A percentile compares a stretch with the other conserved stretches of the same genome.
Conservation (phyloP, 1,284 basidiomycete genomes). For the Puccinia horiana region DNA sequence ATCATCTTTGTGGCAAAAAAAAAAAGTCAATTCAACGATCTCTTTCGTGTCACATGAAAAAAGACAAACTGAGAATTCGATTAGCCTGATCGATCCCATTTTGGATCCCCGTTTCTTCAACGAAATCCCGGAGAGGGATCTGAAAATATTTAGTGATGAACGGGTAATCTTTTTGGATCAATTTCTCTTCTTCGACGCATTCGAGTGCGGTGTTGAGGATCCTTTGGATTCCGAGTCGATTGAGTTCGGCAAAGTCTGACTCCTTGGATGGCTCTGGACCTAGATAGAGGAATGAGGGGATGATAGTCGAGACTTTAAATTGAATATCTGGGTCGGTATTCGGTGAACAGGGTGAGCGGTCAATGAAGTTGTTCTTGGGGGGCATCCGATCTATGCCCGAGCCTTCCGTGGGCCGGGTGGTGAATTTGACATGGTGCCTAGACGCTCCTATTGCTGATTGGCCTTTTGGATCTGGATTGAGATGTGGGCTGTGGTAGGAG, state of each 20-base stretch:
- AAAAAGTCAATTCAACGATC: slow-evolving; percentile 6
- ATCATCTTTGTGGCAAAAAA: slow-evolving; percentile 68
- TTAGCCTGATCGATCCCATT: slow-evolving; percentile 80
- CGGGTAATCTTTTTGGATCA: slow-evolving; percentile 57
- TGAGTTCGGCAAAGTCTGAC: slow-evolving; percentile 74
- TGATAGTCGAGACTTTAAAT: slow-evolving; percentile 79
- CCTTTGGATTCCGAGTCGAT: slow-evolving; percentile 74
- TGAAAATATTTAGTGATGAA: slow-evolving; percentile 74
- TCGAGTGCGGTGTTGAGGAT: slow-evolving; percentile 90
- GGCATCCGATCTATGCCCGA: neutral
- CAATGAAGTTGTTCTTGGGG: too few species aligned
- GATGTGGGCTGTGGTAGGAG: neutral
- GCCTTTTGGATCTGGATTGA: neutral
- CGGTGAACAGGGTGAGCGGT: slow-evolving; percentile 9
- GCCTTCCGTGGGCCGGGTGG: neutral
- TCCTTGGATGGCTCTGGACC: slow-evolving; percentile 79
- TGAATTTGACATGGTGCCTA: neutral
- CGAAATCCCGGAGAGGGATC: slow-evolving; percentile 89
- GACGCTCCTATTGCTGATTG: neutral
- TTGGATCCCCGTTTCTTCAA: slow-evolving; percentile 89
- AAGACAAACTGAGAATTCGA: slow-evolving; percentile 72
- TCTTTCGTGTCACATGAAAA: slow-evolving; percentile 8
- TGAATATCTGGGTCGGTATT: slow-evolving; percentile 51
- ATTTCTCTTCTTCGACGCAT: slow-evolving; percentile 72
- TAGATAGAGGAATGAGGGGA: slow-evolving; percentile 85